These are phyloP conservation scores for Epicoccum nigrum DNA, from an alignment of 2,329 filamentous ascomycete genomes.

Conservation along the genomic window DNA sequence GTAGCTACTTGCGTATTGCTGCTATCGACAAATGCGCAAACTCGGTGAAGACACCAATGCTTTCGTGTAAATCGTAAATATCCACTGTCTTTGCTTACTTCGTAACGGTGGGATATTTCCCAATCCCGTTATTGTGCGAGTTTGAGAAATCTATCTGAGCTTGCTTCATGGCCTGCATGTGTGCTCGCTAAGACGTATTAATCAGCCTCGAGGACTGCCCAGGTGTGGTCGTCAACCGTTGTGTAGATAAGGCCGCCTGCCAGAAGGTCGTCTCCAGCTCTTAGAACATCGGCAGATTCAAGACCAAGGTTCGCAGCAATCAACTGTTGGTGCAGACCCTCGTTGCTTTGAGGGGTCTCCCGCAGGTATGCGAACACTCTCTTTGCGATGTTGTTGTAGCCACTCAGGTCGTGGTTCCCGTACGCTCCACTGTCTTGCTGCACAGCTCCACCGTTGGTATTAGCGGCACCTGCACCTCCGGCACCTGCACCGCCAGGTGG, in stretches of 20 bases:
- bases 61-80: constrained; percentile 11
- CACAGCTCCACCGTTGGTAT: constrained; percentile 31
- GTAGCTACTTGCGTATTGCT: constrained; percentile 51
- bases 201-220: constrained; percentile 75
- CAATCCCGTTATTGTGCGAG: too few relatives aligned
- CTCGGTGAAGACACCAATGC: constrained; percentile 15
- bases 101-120: background rate
- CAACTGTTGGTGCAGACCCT: constrained; percentile 81
- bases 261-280: constrained; percentile 81
- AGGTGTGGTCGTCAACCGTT: constrained; percentile 91
- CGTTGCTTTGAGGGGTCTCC: constrained; percentile 72
- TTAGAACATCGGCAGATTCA: constrained; percentile 71
- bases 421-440: constrained; percentile 36
- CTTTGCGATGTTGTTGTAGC: constrained; percentile 63
- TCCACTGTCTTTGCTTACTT: background rate
- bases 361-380: constrained; percentile 75
- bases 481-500: constrained; percentile 59
- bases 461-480: constrained; percentile 47
- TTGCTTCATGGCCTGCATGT: background rate
- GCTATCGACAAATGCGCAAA: constrained; percentile 48
- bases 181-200: constrained; percentile 13
- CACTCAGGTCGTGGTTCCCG: constrained; percentile 43
- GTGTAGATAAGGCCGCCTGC: constrained; percentile 79
- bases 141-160: background rate
- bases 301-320: constrained; percentile 72